phyloP scores from a whole-genome alignment of 164 flowering plant genomes.

The Berberis thunbergii region DNA sequence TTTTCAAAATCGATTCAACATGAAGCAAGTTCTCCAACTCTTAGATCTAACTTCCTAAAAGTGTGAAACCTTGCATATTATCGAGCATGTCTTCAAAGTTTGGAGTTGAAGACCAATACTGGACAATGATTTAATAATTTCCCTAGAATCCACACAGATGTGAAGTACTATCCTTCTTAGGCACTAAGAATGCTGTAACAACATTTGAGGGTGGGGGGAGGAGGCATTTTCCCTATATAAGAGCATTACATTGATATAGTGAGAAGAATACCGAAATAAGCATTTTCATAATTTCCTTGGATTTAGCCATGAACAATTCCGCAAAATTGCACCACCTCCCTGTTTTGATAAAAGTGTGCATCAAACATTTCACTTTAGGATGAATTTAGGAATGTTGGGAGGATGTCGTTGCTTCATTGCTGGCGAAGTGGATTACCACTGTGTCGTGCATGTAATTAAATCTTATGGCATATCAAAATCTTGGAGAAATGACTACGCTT shows the following conservation, averaged over 20 bases:
- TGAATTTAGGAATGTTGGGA: neutral
- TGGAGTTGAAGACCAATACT: too few species aligned
- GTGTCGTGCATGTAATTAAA: neutral
- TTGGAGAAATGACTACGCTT: neutral
- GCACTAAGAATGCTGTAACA: neutral
- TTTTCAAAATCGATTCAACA: too few species aligned
- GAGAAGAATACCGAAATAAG: too few species aligned
- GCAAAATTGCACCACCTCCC: neutral
- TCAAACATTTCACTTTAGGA: too few species aligned
- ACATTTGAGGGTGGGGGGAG: neutral
- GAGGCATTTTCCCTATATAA: neutral
- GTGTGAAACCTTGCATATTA: too few species aligned
- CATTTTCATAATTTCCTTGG: neutral
- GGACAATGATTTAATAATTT: too few species aligned
- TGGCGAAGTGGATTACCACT: neutral
- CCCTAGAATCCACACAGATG: neutral
- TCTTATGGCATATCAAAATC: neutral
- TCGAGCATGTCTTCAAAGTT: too few species aligned
- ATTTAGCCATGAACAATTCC: neutral
- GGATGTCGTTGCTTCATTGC: neutral
- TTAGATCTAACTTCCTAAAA: too few species aligned
- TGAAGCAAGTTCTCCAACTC: too few species aligned
- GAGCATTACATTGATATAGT: neutral
- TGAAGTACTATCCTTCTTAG: neutral
- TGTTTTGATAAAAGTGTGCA: neutral